phyloP scores from a whole-genome alignment of 176 grass and related monocot genomes.

The Eragrostis curvula region DNA sequence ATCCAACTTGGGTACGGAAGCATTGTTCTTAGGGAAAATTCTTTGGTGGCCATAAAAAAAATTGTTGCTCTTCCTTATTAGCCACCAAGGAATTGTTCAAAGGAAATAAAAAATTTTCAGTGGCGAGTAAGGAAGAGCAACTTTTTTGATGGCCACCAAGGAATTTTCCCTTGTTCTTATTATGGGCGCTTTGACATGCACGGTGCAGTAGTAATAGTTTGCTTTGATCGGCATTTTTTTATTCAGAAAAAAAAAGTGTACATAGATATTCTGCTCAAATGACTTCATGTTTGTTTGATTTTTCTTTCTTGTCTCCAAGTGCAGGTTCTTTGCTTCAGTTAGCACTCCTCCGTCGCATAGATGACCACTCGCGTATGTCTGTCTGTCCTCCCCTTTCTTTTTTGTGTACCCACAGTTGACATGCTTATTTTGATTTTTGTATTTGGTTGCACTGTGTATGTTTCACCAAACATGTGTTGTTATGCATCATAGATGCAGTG shows the following conservation, averaged over 20 bases:
- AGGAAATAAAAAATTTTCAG: no score
- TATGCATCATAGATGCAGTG: slow-evolving; percentile 33
- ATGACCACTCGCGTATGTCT: slow-evolving; percentile 55
- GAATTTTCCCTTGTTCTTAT: neutral
- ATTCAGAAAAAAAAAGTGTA: neutral
- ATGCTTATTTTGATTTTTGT: neutral
- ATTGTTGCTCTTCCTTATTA: no score
- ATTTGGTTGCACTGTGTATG: neutral
- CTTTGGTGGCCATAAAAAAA: no score
- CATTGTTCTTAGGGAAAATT: no score
- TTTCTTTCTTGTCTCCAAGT: slow-evolving; percentile 25
- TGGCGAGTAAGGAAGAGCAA: no score
- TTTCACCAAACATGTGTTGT: slow-evolving; percentile 8
- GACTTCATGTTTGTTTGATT: slow-evolving; percentile 20
- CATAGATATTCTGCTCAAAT: neutral
- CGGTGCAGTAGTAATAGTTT: neutral
- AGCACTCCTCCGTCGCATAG: slow-evolving; percentile 50
- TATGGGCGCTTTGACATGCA: neutral
- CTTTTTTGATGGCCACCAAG: no score
- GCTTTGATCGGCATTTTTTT: neutral
- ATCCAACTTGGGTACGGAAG: neutral
- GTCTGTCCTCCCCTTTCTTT: slow-evolving; percentile 17
- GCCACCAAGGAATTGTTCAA: no score
- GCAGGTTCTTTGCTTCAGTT: slow-evolving; percentile 68
- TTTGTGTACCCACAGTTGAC: neutral